phyloP scores from a whole-genome alignment of 1,284 basidiomycete genomes.

The Fomitopsis schrenkii region DNA sequence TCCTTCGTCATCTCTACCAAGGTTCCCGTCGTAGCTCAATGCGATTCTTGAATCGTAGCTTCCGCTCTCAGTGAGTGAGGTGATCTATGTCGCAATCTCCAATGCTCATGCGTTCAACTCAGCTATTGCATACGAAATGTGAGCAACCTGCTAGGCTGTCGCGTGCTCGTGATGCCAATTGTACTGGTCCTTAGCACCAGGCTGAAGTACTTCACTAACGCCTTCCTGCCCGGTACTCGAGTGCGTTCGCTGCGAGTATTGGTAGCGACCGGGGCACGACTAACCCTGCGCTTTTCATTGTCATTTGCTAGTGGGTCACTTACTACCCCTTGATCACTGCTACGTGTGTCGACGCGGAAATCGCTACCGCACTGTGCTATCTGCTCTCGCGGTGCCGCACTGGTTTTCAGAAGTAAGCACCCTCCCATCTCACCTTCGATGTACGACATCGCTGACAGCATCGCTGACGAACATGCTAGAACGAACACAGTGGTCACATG shows the following conservation, averaged over 20 bases:
- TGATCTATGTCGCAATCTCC: too few relatives aligned
- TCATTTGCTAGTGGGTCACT: background rate
- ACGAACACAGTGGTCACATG: too few relatives aligned
- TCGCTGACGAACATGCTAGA: too few relatives aligned
- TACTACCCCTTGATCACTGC: slow-evolving; percentile 1
- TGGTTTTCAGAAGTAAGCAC: slow-evolving; percentile 1
- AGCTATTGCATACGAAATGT: too few relatives aligned
- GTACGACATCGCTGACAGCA: too few relatives aligned
- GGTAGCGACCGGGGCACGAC: background rate
- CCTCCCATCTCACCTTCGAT: too few relatives aligned
- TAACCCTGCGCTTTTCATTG: background rate
- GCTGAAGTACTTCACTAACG: too few relatives aligned
- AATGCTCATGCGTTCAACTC: too few relatives aligned
- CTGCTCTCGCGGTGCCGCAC: slow-evolving; percentile 1
- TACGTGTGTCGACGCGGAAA: background rate
- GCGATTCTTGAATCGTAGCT: background rate
- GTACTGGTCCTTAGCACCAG: too few relatives aligned
- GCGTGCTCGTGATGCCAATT: too few relatives aligned
- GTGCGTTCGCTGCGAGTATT: background rate
- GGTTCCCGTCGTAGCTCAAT: background rate
- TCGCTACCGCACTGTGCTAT: slow-evolving; percentile 2
- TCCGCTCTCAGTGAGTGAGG: background rate
- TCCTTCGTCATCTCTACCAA: background rate
- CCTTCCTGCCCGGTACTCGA: background rate
- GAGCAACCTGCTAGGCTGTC: too few relatives aligned